These are phyloP conservation scores for Spinacia oleracea DNA, from an alignment of 179 eudicot genomes.

Conservation along the genomic window DNA sequence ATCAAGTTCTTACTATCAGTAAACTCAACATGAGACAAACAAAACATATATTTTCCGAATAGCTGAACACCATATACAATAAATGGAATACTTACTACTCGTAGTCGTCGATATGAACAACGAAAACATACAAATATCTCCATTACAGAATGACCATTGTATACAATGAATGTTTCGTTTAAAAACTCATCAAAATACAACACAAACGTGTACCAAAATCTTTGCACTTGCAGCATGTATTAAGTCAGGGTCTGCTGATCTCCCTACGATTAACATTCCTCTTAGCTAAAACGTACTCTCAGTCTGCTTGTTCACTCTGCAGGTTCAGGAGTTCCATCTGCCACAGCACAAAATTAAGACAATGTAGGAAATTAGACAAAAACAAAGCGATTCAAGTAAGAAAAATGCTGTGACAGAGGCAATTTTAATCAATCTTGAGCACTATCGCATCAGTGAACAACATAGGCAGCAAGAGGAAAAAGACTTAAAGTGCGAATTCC, in stretches of 20 bases:
- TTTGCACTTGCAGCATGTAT: constrained; percentile 18
- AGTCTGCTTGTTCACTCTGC: constrained; percentile 24
- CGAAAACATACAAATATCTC: constrained; percentile 20
- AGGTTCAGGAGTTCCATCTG: constrained; percentile 35
- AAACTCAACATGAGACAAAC: neutral
- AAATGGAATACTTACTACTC: neutral
- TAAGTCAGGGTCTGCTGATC: constrained; percentile 17
- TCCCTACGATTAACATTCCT: constrained; percentile 18
- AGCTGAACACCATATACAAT: neutral
- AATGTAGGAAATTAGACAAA: neutral
- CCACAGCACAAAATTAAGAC: constrained; percentile 1
- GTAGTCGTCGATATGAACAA: constrained; percentile 3
- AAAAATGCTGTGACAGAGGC: neutral
- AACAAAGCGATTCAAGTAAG: neutral
- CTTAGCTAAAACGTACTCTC: constrained; percentile 11
- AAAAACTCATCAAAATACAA: constrained; percentile 13
- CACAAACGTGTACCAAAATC: constrained; percentile 14
- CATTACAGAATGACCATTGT: constrained; percentile 19
- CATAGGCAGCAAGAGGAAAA: neutral
- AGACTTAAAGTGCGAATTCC: neutral
- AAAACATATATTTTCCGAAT: neutral
- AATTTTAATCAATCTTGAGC: neutral
- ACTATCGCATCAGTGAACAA: neutral
- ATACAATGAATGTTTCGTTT: constrained; percentile 22
- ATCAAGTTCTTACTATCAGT: neutral